Conservation (phyloP, 805 yeast genomes). For the Pichia thaimueangensis region DNA sequence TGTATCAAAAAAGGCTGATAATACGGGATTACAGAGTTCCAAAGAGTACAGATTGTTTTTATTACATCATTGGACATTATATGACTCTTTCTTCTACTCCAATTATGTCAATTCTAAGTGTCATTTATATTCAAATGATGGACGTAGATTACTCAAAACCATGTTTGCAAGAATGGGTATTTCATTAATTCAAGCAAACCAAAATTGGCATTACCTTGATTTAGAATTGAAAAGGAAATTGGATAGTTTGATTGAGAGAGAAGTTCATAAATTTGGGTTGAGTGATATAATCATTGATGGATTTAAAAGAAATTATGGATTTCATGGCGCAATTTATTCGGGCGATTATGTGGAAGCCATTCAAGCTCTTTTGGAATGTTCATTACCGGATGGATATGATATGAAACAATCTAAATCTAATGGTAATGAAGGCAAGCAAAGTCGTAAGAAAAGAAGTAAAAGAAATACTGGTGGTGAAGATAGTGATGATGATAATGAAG, state of each 20-base stretch:
- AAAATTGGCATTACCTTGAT: constrained; percentile 89
- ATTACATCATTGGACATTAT: constrained; percentile 87
- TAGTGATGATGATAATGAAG: constrained; percentile 17
- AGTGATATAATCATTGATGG: constrained; percentile 83
- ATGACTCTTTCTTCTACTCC: constrained; percentile 87
- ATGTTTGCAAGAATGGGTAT: constrained; percentile 97
- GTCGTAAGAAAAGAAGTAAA: background rate
- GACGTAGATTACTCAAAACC: constrained; percentile 77
- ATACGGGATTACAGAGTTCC: constrained; percentile 50
- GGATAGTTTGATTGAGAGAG: constrained; percentile 59
- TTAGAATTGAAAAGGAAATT: constrained; percentile 68
- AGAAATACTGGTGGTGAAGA: background rate
- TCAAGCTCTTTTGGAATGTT: constrained; percentile 75
- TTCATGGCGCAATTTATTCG: constrained; percentile 79
- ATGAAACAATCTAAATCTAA: constrained; percentile 13
- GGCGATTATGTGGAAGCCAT: constrained; percentile 89
- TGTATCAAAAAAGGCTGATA: constrained; percentile 29
- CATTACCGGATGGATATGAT: constrained; percentile 26
- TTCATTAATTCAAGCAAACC: constrained; percentile 79
- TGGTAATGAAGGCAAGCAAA: constrained; percentile 12
- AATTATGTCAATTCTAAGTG: constrained; percentile 84
- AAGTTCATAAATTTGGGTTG: constrained; percentile 69
- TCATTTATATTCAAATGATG: constrained; percentile 86
- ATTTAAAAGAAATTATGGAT: constrained; percentile 81
- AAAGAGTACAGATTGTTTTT: constrained; percentile 82